These are phyloP conservation scores for Cercospora beticola DNA, from an alignment of 2,329 filamentous ascomycete genomes.

Conservation along the genomic window DNA sequence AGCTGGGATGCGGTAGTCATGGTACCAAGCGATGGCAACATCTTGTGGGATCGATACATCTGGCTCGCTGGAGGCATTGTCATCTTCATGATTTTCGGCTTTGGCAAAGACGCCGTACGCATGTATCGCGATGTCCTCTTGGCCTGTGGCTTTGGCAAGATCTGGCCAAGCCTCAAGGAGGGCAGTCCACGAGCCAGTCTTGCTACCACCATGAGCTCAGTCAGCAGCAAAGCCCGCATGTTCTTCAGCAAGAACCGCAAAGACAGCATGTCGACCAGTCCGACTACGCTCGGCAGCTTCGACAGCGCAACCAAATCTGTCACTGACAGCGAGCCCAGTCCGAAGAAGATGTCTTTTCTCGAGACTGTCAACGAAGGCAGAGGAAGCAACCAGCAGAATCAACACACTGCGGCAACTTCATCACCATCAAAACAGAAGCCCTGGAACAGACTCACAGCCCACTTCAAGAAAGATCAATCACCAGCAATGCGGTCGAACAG, in stretches of 20 bases:
- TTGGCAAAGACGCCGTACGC: constrained; percentile 59
- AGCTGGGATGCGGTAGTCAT: constrained; percentile 52
- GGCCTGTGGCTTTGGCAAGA: constrained; percentile 42
- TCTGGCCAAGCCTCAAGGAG: constrained; percentile 27
- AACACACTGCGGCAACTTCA: neutral
- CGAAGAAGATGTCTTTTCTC: constrained; percentile 26
- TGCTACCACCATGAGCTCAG: constrained; percentile 24
- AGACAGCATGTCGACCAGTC: constrained; percentile 12
- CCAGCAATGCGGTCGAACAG: neutral
- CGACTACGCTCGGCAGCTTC: constrained; percentile 10
- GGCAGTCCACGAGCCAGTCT: constrained; percentile 12
- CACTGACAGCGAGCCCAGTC: constrained; percentile 20
- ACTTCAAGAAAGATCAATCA: constrained; percentile 14
- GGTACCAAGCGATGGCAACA: constrained; percentile 46
- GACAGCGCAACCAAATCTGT: constrained; percentile 14
- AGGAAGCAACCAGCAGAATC: neutral
- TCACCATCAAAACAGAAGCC: constrained; percentile 6
- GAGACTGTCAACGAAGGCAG: constrained; percentile 26
- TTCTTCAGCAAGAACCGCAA: constrained; percentile 22
- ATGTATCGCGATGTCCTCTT: constrained; percentile 53
- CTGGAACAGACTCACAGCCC: constrained; percentile 7
- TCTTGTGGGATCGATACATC: constrained; percentile 59
- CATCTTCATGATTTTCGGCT: constrained; percentile 64
- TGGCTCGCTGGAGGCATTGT: constrained; percentile 55
- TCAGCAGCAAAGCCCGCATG: constrained; percentile 33